Conservation (phyloP, 768 basidiomycete species). For the Pisolithus orientalis region DNA sequence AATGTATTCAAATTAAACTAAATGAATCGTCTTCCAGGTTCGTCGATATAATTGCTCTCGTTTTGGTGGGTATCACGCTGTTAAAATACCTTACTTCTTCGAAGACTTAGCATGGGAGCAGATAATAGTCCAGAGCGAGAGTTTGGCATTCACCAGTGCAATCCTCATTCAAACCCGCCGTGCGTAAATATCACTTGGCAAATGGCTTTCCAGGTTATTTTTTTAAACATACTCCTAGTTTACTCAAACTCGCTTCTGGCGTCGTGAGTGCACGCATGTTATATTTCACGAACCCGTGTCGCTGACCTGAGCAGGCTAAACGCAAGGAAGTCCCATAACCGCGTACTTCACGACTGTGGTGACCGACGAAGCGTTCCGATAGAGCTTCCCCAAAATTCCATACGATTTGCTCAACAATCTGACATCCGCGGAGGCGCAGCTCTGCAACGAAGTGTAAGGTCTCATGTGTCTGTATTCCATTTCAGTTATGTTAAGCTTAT, state of each 20-base stretch:
- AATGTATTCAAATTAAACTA: not conserved
- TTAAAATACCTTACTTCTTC: not conserved
- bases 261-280: not conserved
- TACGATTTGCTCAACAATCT: constrained; percentile 2
- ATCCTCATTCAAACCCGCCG: constrained; percentile 5
- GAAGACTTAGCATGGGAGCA: not conserved
- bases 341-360: not conserved
- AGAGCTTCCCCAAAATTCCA: not conserved
- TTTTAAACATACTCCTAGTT: not conserved
- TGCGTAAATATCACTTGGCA: not conserved
- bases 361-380: not conserved
- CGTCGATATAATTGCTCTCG: constrained; percentile 2
- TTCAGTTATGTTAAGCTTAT: not conserved
- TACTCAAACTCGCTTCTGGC: constrained; percentile 6
- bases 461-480: not conserved
- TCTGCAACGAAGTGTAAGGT: not conserved
- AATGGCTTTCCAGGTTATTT: not conserved
- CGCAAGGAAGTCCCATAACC: not conserved
- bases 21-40: not conserved
- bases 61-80: not conserved
- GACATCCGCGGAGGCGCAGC: not conserved
- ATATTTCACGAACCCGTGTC: too few relatives aligned
- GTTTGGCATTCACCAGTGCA: constrained; percentile 1
- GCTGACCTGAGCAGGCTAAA: not conserved
- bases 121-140: not conserved